These are phyloP conservation scores for Fusarium algeriense DNA, from an alignment of 2,329 filamentous ascomycete genomes.

Conservation along the genomic window DNA sequence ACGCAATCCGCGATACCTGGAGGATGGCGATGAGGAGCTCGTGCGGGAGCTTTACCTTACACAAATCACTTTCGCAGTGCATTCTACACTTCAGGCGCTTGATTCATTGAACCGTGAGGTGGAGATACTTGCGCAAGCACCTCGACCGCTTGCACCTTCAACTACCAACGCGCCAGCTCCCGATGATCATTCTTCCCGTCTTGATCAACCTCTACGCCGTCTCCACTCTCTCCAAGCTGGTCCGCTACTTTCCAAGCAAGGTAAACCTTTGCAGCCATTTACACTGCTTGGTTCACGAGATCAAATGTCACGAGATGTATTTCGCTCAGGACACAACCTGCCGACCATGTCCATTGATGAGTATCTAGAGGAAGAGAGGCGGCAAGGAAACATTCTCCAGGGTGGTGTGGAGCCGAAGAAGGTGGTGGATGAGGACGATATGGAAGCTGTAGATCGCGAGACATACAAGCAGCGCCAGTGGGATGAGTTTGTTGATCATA, in stretches of 20 bases:
- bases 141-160: conserved; percentile 64
- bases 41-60: conserved; percentile 83
- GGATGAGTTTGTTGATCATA: conserved; percentile 94
- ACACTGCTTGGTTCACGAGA: conserved; percentile 84
- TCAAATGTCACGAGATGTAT: conserved; percentile 83
- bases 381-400: conserved; percentile 88
- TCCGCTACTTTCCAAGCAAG: conserved; percentile 80
- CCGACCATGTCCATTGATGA: conserved; percentile 99
- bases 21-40: conserved; percentile 83
- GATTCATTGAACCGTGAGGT: conserved; percentile 88
- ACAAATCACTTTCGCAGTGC: conserved; percentile 77
- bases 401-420: conserved; percentile 83
- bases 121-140: conserved; percentile 82
- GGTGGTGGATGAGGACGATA: conserved; percentile 88
- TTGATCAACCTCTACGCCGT: conserved; percentile 74
- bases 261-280: conserved; percentile 91
- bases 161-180: conserved; percentile 59
- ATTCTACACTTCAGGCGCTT: conserved; percentile 87
- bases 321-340: conserved; percentile 89
- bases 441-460: conserved; percentile 87
- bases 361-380: conserved; percentile 91
- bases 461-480: conserved; percentile 94
- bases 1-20: conserved; percentile 63
- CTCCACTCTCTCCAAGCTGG: conserved; percentile 67
- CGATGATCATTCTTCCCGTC: conserved; percentile 71